These are phyloP conservation scores for Leishmania major DNA, from an alignment of 208 protist species.

Conservation along the genomic window DNA sequence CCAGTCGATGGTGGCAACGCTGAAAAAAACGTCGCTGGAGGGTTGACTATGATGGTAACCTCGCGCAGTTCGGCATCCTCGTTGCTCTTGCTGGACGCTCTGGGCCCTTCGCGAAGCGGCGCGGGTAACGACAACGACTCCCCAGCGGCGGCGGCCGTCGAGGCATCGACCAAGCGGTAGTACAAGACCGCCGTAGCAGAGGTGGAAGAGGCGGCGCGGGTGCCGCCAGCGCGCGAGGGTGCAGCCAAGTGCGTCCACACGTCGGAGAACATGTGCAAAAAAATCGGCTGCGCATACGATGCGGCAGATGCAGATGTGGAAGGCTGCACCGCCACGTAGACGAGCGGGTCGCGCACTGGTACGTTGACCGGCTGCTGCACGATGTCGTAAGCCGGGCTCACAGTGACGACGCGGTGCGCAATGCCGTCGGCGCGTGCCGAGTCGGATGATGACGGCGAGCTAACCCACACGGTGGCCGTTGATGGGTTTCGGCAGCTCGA, in stretches of 20 bases:
- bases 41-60: constrained; percentile 17
- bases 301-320: not conserved
- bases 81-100: not conserved
- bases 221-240: not conserved
- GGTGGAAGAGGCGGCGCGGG: not conserved
- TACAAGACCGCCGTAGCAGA: constrained; percentile 12
- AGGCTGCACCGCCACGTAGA: constrained; percentile 25
- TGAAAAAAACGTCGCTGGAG: not conserved
- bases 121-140: constrained; percentile 11
- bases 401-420: constrained; percentile 21
- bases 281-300: constrained; percentile 12
- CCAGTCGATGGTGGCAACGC: not conserved
- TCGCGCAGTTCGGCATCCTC: constrained; percentile 16
- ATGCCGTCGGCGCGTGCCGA: not conserved
- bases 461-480: constrained; percentile 22
- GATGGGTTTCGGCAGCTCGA: not conserved
- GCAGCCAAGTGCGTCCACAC: constrained; percentile 11
- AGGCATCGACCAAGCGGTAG: constrained; percentile 29
- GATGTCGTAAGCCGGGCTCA: constrained; percentile 2
- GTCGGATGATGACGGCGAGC: constrained; percentile 10
- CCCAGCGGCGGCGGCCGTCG: constrained; percentile 3
- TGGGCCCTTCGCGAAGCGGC: constrained; percentile 1
- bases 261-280: constrained; percentile 17
- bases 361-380: constrained; percentile 25
- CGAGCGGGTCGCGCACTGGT: constrained; percentile 17